These are phyloP conservation scores for Rhodotorula babjevae DNA, from an alignment of 768 basidiomycete genomes.

Conservation along the genomic window DNA sequence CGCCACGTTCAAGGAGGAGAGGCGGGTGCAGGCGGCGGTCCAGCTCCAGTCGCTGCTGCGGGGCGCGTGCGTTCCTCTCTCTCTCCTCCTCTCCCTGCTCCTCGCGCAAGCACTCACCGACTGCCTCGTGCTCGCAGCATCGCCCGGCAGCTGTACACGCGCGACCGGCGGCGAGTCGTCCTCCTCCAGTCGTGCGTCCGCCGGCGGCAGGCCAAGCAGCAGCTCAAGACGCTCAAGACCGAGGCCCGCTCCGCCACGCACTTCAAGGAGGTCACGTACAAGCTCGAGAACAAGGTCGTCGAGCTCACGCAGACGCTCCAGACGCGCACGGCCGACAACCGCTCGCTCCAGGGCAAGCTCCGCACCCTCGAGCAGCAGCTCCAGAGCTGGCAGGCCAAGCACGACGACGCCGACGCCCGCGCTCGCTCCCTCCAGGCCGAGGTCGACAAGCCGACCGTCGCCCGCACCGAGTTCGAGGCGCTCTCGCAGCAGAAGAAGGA, in stretches of 20 bases:
- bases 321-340: slow-evolving; percentile 83
- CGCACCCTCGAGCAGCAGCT: slow-evolving; percentile 77
- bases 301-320: slow-evolving; percentile 93
- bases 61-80: slow-evolving; percentile 56
- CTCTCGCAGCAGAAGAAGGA: slow-evolving; percentile 70
- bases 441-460: slow-evolving; percentile 65
- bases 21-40: slow-evolving; percentile 61
- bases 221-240: slow-evolving; percentile 73
- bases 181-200: slow-evolving; percentile 88
- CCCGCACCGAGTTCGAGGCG: slow-evolving; percentile 66
- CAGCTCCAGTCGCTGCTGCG: slow-evolving; percentile 76
- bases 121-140: not conserved
- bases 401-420: slow-evolving; percentile 77
- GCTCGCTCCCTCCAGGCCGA: slow-evolving; percentile 67
- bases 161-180: slow-evolving; percentile 67
- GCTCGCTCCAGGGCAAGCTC: slow-evolving; percentile 71
- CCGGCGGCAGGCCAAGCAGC: slow-evolving; percentile 75
- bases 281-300: slow-evolving; percentile 97
- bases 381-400: slow-evolving; percentile 73
- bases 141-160: slow-evolving; percentile 59
- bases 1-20: slow-evolving; percentile 56
- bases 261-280: slow-evolving; percentile 97
- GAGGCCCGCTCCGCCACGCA: slow-evolving; percentile 96
- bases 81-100: slow-evolving; percentile 3
- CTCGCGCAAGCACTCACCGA: not conserved